phyloP scores from a whole-genome alignment of 2,329 filamentous ascomycete species.

The Xylaria sp. region DNA sequence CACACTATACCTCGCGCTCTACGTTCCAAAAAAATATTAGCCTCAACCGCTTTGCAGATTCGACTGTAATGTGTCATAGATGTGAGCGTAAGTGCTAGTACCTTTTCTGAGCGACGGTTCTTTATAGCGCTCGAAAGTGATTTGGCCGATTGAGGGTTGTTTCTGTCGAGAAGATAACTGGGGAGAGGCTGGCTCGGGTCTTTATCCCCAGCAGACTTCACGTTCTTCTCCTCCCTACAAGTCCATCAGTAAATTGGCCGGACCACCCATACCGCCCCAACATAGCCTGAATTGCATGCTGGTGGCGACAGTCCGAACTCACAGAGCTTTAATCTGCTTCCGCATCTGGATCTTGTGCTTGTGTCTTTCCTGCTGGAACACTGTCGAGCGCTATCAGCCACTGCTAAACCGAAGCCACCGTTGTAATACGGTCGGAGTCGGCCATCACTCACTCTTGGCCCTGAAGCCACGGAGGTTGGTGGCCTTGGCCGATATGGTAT shows the following conservation, averaged over 20 bases:
- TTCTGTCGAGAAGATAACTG: slow-evolving; percentile 92
- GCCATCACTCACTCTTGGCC: slow-evolving; percentile 75
- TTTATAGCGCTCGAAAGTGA: slow-evolving; percentile 88
- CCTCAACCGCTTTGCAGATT: neutral
- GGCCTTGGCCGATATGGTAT: slow-evolving; percentile 88
- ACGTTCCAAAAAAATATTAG: slow-evolving; percentile 11
- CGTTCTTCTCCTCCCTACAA: slow-evolving; percentile 81
- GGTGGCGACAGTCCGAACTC: neutral
- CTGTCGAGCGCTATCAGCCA: slow-evolving; percentile 21
- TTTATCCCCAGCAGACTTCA: slow-evolving; percentile 85
- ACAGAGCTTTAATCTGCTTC: slow-evolving; percentile 89
- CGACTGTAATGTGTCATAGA: neutral
- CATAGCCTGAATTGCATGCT: neutral
- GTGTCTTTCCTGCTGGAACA: slow-evolving; percentile 78
- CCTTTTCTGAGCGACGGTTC: slow-evolving; percentile 90
- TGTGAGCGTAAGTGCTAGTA: slow-evolving; percentile 1
- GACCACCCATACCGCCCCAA: neutral
- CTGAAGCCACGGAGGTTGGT: slow-evolving; percentile 92
- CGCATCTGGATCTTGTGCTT: slow-evolving; percentile 99
- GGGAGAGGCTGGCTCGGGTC: slow-evolving; percentile 85
- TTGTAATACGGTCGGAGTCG: slow-evolving; percentile 61
- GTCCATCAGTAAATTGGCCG: slow-evolving; percentile 18
- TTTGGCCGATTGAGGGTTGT: slow-evolving; percentile 68
- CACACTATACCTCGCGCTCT: slow-evolving; percentile 88
- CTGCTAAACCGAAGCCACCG: neutral